Evolutionary conservation across 805 yeast genomes (phyloP).

Genomic region (Clavispora santaluciae): DNA sequence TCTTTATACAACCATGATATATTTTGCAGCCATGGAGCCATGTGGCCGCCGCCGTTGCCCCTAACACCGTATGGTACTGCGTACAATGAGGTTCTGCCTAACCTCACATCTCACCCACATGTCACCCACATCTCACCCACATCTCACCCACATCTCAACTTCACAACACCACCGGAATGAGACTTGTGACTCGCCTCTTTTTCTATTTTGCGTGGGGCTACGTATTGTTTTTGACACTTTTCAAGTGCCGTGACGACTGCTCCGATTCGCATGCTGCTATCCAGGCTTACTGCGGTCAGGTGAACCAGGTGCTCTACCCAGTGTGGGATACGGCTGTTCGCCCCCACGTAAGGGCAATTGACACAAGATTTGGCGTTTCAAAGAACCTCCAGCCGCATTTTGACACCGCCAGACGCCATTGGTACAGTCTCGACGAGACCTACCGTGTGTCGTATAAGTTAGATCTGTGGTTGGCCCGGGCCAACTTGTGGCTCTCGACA

Average conservation of each 20-base stretch:
- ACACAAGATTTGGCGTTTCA: constrained; percentile 3
- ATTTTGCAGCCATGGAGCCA: neutral
- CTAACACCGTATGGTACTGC: no score
- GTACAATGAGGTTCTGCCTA: neutral
- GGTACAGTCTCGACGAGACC: constrained; percentile 4
- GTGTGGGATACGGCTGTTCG: neutral
- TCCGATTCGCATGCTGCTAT: constrained; percentile 3
- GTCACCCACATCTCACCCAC: neutral
- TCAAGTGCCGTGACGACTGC: constrained; percentile 6
- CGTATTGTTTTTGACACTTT: constrained; percentile 7
- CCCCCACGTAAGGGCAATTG: constrained; percentile 2
- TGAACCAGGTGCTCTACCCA: constrained; percentile 2
- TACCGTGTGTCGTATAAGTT: constrained; percentile 4
- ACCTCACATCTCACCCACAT: neutral
- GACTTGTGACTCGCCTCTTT: neutral
- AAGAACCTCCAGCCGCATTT: neutral
- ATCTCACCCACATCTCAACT: neutral
- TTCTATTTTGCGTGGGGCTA: constrained; percentile 5
- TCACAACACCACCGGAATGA: neutral
- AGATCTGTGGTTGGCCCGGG: neutral
- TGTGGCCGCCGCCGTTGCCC: neutral
- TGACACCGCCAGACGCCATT: neutral
- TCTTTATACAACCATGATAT: no score
- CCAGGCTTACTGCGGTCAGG: constrained; percentile 8
- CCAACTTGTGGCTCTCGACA: neutral